A percentile compares a stretch with the other conserved stretches of the same genome.
Evolutionary conservation across 208 protist genomes (phyloP).

Genomic region (Trypanosoma lewisi): DNA sequence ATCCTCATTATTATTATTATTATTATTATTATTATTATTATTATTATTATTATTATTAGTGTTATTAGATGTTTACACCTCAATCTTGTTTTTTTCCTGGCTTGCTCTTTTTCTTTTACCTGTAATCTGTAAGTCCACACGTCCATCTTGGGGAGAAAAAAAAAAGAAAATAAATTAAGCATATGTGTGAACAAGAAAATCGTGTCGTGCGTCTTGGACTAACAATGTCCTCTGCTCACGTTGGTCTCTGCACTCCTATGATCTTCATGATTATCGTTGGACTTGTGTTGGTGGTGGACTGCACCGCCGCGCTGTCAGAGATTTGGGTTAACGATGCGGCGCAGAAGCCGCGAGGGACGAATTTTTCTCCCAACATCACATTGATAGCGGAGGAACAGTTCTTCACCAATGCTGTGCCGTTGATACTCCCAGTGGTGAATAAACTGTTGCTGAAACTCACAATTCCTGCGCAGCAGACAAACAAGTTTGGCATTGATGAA

Average conservation of each 20-base stretch:
- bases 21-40: too few species aligned
- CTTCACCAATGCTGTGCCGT: constrained; percentile 9
- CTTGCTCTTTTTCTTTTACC: too few species aligned
- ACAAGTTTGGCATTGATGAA: constrained; percentile 36
- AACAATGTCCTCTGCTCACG: neutral
- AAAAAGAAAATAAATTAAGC: neutral
- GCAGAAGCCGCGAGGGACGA: neutral
- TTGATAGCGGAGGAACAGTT: constrained; percentile 5
- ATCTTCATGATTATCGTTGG: neutral
- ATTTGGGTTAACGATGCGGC: neutral
- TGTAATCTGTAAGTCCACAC: too few species aligned
- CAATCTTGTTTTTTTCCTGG: too few species aligned
- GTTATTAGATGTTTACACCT: too few species aligned
- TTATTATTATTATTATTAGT: too few species aligned
- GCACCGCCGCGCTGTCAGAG: neutral
- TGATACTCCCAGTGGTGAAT: constrained; percentile 23
- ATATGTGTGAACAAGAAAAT: neutral
- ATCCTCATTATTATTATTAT: too few species aligned
- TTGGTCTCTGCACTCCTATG: neutral
- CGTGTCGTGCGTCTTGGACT: too few species aligned
- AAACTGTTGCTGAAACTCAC: constrained; percentile 16
- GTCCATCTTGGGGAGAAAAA: neutral
- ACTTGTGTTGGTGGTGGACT: neutral
- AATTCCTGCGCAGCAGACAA: constrained; percentile 35
- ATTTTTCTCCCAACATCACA: neutral